Base-by-base conservation (phyloP, 2,329 filamentous ascomycete species). In the Paecilomyces formosus region DNA sequence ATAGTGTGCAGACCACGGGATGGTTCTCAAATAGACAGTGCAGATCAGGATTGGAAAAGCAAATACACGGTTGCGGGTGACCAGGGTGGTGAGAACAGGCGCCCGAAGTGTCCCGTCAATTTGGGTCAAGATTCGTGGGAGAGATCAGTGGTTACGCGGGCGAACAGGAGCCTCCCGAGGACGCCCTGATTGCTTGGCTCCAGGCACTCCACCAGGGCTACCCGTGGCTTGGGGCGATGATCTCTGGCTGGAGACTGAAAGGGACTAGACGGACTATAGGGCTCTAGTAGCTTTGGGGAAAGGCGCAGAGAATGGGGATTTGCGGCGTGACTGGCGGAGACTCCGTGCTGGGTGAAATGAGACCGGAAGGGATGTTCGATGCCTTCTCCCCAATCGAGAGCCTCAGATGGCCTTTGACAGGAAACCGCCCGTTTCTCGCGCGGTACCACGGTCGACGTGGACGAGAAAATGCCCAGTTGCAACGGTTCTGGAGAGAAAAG, bases 71-170 rank as follows among this genome's bases (percentile, higher is more conserved):
- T n/a, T 18, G 8, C 6, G 35, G 35, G 15, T 4, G 13, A 45
- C 13, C 35, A 39, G 35, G 35, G 35, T n/a, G 35, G 15, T 45
- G 13, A 45, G 35, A 45, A 45, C 33, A 39, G 15, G 35, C 35
- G 35, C 35, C 35, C n/a, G 21, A 52, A 52, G 21, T 13, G 63
- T 64, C 61, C 64, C 64, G 60, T 65, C 63, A 62, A 61, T 57
- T 58, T 56, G 64, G 64, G 59, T 64, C 62, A 60, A 52, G 50
- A 52, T 52, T 52, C 9, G 50, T 52, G 50, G 35, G 35, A 18
- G 35, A 45, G 35, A 45, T 45, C 35, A 45, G 35, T 45, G 35
- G 35, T 45, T 18, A 5, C 15, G 15, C 35, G 35, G 35, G 35
- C 35, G 35, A 45, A 45, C 35, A 45, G 35, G 35, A 45, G 35